Conservation (phyloP, 306 rosid genomes). For the Pueraria montana region DNA sequence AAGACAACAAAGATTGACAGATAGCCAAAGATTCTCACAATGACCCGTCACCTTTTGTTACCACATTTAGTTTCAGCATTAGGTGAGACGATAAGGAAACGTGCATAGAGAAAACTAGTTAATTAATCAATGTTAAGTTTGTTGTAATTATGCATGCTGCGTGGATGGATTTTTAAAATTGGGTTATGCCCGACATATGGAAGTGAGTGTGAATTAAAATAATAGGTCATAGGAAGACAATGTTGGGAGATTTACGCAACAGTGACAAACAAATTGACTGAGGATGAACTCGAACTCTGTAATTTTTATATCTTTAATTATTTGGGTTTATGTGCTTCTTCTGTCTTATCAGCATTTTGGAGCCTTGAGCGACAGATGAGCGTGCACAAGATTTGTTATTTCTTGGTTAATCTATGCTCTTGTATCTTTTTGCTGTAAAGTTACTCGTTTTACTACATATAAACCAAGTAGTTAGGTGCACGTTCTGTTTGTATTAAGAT, state of each 20-base stretch:
- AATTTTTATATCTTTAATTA: background rate
- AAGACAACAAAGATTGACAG: conserved; percentile 39
- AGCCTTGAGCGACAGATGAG: background rate
- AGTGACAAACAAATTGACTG: conserved; percentile 29
- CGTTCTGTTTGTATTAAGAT: conserved; percentile 32
- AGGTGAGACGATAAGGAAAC: conserved; percentile 39
- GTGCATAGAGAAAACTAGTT: background rate
- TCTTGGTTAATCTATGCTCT: conserved; percentile 42
- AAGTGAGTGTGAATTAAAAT: conserved; percentile 56
- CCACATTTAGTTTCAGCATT: conserved; percentile 14
- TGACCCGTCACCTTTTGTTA: conserved; percentile 28
- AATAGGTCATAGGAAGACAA: conserved; percentile 39
- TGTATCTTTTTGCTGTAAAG: conserved; percentile 45
- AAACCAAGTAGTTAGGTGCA: background rate
- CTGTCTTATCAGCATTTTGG: conserved; percentile 46
- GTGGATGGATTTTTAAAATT: conserved; percentile 53
- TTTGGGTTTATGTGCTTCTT: conserved; percentile 47
- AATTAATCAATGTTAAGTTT: conserved; percentile 30
- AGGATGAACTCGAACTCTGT: conserved; percentile 39
- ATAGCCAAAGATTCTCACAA: conserved; percentile 46
- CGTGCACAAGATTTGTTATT: conserved; percentile 50
- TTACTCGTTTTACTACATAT: conserved; percentile 19
- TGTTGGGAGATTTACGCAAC: conserved; percentile 47
- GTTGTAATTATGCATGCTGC: conserved; percentile 50
- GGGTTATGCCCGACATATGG: conserved; percentile 57